Base-by-base conservation (phyloP, 257 asterid genomes). In the Capsicum baccatum region DNA sequence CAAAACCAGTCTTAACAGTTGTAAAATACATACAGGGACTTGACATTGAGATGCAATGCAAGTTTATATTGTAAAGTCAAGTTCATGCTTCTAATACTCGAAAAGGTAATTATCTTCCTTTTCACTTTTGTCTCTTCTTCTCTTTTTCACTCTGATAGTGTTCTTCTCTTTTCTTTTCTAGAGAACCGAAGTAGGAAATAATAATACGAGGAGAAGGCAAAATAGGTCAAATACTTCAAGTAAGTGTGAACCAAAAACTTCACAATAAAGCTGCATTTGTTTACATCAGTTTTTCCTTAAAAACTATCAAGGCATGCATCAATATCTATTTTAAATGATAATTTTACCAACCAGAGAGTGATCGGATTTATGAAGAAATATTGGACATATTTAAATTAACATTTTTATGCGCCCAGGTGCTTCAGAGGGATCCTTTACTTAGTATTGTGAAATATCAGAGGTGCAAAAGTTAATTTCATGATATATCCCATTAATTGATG, bases 61-160 rank as follows among this genome's bases (percentile, higher is more conserved):
- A 26, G 33, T 26, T 26, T 76, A 69, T 16, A 21, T 26, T 74
- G 60, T 74, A 19, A 21, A 74, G 60, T 50, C 60, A 48, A 50
- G 80, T 74, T 19, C 60, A 44, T 48, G 39, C 21, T 50, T 74
- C 44, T 54, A 76, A 52, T 74, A 74, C 39, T 52, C 81, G n/a
- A 76, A 13, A 8, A 76, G 81, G 81, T n/a, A 52, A 76, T 52
- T 52, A 21, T 52, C 26, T 52, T 76, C 81, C 81, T 73, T 48
- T 21, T 52, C 39, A 44, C 63, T 73, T 73, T 21, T 52, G 39
- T 48, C 59, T 17, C 42, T 50, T 35, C 19, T 19, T 69, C 14
- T 26, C 26, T 26, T 76, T 76, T 21, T 50, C 81, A 42, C 52
- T 52, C 44, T 74, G 12, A 74, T 48, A 74, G 12, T 74, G 80